These are phyloP conservation scores for Pelargonium citronellum DNA, from an alignment of 441 rosid species.

Conservation along the genomic window DNA sequence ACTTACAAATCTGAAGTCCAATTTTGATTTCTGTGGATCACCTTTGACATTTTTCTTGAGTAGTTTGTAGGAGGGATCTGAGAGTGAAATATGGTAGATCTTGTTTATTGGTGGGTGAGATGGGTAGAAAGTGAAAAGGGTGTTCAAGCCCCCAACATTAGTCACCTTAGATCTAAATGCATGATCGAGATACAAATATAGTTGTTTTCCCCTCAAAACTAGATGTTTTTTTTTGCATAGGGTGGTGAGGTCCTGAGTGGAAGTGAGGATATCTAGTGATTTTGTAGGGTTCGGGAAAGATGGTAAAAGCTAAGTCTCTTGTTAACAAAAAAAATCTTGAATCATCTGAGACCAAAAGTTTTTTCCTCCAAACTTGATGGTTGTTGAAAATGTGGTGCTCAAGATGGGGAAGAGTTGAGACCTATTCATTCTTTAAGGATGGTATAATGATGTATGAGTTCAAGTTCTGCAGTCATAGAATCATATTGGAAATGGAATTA, in stretches of 20 bases:
- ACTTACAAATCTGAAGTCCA: no score
- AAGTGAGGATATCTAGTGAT: not conserved
- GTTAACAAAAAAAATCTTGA: no score
- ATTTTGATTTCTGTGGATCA: no score
- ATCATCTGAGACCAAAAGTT: no score
- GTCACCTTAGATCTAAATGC: not conserved
- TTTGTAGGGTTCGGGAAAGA: not conserved
- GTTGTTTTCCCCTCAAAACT: not conserved
- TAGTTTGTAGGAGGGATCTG: no score
- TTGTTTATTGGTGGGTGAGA: not conserved
- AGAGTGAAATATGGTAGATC: no score
- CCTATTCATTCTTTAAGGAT: not conserved
- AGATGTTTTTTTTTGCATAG: not conserved
- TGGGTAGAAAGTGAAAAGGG: not conserved
- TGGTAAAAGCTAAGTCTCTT: not conserved
- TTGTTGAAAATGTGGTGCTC: not conserved
- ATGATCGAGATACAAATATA: not conserved
- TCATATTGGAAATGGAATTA: not conserved
- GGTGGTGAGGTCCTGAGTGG: not conserved
- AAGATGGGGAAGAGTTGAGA: not conserved
- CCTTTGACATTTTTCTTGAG: no score
- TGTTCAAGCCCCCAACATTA: not conserved
- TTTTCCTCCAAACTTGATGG: not conserved
- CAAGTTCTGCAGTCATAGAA: not conserved
- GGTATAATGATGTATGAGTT: not conserved